A percentile compares a stretch with the other conserved stretches of the same genome.
Evolutionary conservation across 2,329 filamentous ascomycete genomes (phyloP).

Genomic region (Neonectria coccinea): DNA sequence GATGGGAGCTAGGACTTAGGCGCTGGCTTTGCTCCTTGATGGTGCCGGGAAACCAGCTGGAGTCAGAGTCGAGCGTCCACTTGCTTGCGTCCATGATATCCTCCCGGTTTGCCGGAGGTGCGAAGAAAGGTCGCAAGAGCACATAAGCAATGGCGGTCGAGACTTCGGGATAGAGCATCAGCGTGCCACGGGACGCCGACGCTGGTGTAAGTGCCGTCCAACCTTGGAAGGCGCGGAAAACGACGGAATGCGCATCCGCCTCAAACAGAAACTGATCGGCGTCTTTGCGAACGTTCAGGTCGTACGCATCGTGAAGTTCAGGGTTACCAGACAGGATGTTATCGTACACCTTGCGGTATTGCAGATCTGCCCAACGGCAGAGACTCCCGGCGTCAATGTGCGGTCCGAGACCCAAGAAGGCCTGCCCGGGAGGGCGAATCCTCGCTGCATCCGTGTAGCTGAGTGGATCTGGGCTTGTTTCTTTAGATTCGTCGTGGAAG

Average conservation of each 20-base stretch:
- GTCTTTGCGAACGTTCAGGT: conserved; percentile 50
- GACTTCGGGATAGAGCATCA: conserved; percentile 53
- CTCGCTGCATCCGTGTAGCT: conserved; percentile 55
- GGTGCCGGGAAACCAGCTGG: conserved; percentile 24
- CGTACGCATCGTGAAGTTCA: conserved; percentile 52
- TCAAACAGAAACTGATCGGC: conserved; percentile 52
- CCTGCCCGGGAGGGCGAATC: conserved; percentile 51
- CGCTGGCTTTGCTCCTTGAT: conserved; percentile 28
- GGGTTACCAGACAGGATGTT: conserved; percentile 53
- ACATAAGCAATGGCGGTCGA: conserved; percentile 17
- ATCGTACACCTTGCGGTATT: conserved; percentile 52
- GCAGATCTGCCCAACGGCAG: conserved; percentile 55
- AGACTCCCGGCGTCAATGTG: conserved; percentile 59
- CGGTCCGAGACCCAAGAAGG: conserved; percentile 56
- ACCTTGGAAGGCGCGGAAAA: conserved; percentile 54
- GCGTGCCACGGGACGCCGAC: conserved; percentile 49
- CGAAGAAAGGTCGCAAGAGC: conserved; percentile 23
- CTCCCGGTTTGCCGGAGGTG: conserved; percentile 3
- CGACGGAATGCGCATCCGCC: conserved; percentile 51
- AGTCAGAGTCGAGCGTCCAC: conserved; percentile 30
- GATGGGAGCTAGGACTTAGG: conserved; percentile 25
- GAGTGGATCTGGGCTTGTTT: conserved; percentile 50
- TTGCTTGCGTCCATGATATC: conserved; percentile 47
- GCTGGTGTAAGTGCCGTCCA: conserved; percentile 56
- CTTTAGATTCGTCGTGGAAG: conserved; percentile 50